Conservation (phyloP, 345 rosid genomes). For the Eucalyptus pauciflora region DNA sequence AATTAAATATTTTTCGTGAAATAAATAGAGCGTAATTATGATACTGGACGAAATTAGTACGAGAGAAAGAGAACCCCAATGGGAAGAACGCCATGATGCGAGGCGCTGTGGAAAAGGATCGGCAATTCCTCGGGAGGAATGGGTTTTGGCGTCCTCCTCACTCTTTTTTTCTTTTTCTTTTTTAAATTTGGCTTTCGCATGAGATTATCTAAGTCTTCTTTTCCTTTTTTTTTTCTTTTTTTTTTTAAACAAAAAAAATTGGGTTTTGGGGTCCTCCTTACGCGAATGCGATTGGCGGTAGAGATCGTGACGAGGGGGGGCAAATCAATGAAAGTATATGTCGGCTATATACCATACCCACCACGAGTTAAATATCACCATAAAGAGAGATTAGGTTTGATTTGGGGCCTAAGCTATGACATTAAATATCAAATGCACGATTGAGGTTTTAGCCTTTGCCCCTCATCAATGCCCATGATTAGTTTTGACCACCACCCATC, state of each 20-base stretch:
- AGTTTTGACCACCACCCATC: neutral
- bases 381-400: neutral
- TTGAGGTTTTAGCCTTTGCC: neutral
- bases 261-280: neutral
- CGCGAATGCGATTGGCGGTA: neutral
- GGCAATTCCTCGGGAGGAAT: neutral
- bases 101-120: neutral
- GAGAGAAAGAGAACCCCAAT: neutral
- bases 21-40: neutral
- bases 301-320: neutral
- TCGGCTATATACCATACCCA: conserved; percentile 31
- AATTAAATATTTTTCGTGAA: too few species aligned
- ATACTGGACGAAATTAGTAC: neutral
- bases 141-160: neutral
- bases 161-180: too few species aligned
- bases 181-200: neutral
- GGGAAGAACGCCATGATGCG: neutral
- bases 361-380: neutral
- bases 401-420: neutral
- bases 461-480: neutral
- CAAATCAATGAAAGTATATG: conserved; percentile 8
- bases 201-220: neutral
- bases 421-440: neutral
- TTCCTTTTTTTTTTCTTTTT: neutral
- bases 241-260: too few species aligned